Base-by-base conservation (phyloP, 106 monocot species). In the Dioscorea dumetorum region DNA sequence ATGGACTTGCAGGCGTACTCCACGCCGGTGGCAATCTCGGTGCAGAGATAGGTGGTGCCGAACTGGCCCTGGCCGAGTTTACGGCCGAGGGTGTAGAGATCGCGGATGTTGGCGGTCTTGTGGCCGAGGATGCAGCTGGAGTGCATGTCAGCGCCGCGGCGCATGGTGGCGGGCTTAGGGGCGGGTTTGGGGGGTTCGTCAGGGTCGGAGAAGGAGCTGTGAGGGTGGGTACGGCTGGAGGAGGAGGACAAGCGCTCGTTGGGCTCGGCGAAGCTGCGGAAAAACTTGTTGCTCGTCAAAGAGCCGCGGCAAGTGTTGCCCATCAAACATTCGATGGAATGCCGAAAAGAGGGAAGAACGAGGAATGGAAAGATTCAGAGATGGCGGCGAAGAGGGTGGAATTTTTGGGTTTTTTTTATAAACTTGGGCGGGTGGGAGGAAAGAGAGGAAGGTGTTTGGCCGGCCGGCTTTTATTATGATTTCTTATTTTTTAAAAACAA, bases 21-120 rank as follows among this genome's bases (percentile, higher is more conserved):
- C 20, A n/a, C 10, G 8, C 83, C 83, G 14, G 83, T 88, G 63
- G 83, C 31, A 9, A 73, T 75, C 80, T 88, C 87, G 24, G 74
- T 78, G 66, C 77, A 74, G 24, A 83, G 72, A 58, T 73, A 80
- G 15, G 87, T 88, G 50, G 87, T 88, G 23, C 83, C 87, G 64
- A 83, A 88, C 75, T 88, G 87, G n/a, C 87, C 87, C 69, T 88
- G 81, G 57, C 87, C 87, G 18, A 88, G 73, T 62, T 83, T 88
- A 16, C 75, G 67, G 14, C 87, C 83, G 21, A 88, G 68, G 1
- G 31, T 68, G 81, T 88, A 88, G 21, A 83, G 74, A 62, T 83
- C 87, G 7, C 72, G 67, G 50, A 87, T 68, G 64, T 78, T 75
- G 1, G 80, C 63, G 3, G 87, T 87, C 61, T 24, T 57, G 66